Base-by-base conservation (phyloP, 2,329 filamentous ascomycete species). In the Pseudogymnoascus sp. region DNA sequence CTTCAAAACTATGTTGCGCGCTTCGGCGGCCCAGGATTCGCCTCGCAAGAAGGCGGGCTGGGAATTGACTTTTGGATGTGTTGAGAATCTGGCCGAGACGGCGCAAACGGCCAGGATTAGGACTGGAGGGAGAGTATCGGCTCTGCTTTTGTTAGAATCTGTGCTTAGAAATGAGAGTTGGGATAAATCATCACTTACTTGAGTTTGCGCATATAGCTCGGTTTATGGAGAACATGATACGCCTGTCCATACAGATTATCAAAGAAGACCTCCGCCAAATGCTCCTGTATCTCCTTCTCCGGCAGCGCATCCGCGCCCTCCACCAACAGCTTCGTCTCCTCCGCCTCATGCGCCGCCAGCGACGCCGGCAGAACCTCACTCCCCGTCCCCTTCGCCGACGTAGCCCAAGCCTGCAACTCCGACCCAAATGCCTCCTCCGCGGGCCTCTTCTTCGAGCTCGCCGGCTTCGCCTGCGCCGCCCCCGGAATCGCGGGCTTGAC, bases 191-290 rank as follows among this genome's bases (percentile, higher is more conserved):
- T 19, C 19, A 79, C 84, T 67, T 77, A 88, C 87, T 81, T 85
- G 63, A 95, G 75, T 71, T 92, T 92, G 65, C 93, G 85, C 90
- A 98, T 96, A 74, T 96, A 98, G 74, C 93, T 98, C 39, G 95
- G 93, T 74, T 97, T 98, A 77, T 99, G 95, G 8, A 99, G 84
- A 19, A 99, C 79, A 68, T 96, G 90, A 74, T 98, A 99, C 36
- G 92, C 90, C 74, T 98, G 95, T 7, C 95, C 95, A 73, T 99
- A 98, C 0, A 98, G 85, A 71, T 90, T 93, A 72, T 98, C 93
- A 72, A 98, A 99, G 74, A 96, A 99, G 0, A 97, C 87, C 71
- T 98, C 93, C 16, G 93, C 88, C 5, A 99, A 81, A 76, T 98
- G 93, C 73, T 96, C 90, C 74, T 98, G 95, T 11, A 97, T 85